Evolutionary conservation across 306 rosid species (phyloP).

Genomic region (Cercis canadensis): DNA sequence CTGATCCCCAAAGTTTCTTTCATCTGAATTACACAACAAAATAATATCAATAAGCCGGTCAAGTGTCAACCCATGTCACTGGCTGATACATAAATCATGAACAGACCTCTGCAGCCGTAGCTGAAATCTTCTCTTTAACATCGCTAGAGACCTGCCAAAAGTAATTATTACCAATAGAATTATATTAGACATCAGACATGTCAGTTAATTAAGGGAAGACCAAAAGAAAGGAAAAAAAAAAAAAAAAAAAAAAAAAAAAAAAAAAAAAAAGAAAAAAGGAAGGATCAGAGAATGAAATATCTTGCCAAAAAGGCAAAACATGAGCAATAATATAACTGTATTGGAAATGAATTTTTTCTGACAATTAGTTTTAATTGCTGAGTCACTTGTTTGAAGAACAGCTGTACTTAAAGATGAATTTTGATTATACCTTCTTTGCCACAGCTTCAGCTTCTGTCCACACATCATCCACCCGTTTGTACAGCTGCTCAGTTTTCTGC

Average conservation of each 20-base stretch:
- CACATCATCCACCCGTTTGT: conserved; percentile 84
- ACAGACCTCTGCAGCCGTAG: conserved; percentile 88
- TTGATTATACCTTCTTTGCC: conserved; percentile 74
- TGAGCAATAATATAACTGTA: neutral
- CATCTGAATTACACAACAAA: conserved; percentile 54
- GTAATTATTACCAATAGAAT: conserved; percentile 19
- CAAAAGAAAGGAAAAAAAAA: no score
- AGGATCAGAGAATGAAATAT: neutral
- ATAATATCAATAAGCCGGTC: conserved; percentile 26
- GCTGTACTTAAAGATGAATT: conserved; percentile 17
- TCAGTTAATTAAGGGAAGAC: neutral
- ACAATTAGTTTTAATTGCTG: neutral
- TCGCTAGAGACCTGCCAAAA: conserved; percentile 72
- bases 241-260: no score
- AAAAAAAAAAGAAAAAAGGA: no score
- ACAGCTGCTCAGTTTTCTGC: conserved; percentile 87
- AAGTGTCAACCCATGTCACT: conserved; percentile 16
- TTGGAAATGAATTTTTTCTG: neutral
- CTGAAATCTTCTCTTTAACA: conserved; percentile 83
- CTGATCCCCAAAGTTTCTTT: conserved; percentile 74
- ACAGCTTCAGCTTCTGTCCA: conserved; percentile 89
- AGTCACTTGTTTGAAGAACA: conserved; percentile 10
- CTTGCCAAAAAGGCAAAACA: conserved; percentile 12
- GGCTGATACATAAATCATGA: conserved; percentile 21
- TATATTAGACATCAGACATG: no score